A percentile compares a stretch with the other conserved stretches of the same genome.
Evolutionary conservation across 768 basidiomycete species (phyloP).

Genomic region (Daedaleopsis nitida): DNA sequence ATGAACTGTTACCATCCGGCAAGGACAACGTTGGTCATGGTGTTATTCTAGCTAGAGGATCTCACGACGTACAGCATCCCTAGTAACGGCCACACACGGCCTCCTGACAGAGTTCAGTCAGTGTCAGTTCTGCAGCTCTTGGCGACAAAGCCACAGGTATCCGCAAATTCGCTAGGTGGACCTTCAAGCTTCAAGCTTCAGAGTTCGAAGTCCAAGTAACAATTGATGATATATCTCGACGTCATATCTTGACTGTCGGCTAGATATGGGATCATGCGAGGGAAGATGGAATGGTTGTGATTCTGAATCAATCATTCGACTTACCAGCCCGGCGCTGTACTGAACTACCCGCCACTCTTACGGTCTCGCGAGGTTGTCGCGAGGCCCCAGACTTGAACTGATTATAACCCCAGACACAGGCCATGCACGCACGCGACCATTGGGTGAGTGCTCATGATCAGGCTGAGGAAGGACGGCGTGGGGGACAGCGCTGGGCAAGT

Average conservation of each 20-base stretch:
- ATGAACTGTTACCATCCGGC: constrained; percentile 6
- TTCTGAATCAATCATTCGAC: too few relatives aligned
- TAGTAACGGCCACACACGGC: background rate
- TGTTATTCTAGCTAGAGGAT: background rate
- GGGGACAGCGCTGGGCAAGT: background rate
- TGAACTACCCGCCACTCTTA: too few relatives aligned
- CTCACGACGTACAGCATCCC: background rate
- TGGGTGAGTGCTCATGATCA: background rate
- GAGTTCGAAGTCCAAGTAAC: too few relatives aligned
- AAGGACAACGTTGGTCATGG: background rate
- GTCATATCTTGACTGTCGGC: background rate
- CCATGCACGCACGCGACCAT: too few relatives aligned
- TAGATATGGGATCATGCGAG: background rate
- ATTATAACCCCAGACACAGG: too few relatives aligned
- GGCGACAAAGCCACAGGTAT: too few relatives aligned
- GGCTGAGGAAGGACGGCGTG: background rate
- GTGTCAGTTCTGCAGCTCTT: too few relatives aligned
- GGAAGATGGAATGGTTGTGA: background rate
- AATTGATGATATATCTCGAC: background rate
- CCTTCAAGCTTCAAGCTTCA: too few relatives aligned
- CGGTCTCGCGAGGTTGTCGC: too few relatives aligned
- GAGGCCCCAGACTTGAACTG: too few relatives aligned
- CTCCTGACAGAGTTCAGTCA: background rate
- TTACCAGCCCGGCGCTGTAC: too few relatives aligned
- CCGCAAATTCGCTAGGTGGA: too few relatives aligned